Evolutionary conservation across 1,284 basidiomycete species (phyloP).

Genomic region (Rhodotorula sp.): DNA sequence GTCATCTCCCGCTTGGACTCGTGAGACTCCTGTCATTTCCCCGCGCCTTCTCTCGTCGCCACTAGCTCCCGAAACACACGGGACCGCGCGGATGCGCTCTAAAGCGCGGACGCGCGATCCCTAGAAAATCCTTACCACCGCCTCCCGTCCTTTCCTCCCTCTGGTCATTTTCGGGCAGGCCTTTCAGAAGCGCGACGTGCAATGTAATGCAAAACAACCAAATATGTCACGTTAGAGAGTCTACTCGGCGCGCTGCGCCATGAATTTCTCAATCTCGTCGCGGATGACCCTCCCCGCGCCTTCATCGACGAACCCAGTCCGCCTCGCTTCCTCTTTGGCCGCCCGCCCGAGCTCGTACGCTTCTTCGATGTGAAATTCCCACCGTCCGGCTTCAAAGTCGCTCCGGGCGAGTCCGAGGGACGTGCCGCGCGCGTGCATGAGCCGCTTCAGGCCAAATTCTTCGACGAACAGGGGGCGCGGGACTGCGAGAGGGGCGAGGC

Average conservation of each 20-base stretch:
- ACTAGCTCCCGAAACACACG: background rate
- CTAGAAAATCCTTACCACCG: too few species aligned
- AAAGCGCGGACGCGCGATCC: too few species aligned
- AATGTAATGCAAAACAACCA: too few species aligned
- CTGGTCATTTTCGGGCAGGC: too few species aligned
- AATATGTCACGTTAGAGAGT: too few species aligned
- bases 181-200: too few species aligned
- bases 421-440: constrained; percentile 53
- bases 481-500: too few species aligned
- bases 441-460: constrained; percentile 66
- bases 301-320: constrained; percentile 28
- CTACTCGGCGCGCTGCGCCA: constrained; percentile 7
- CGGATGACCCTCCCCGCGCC: constrained; percentile 27
- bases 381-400: constrained; percentile 38
- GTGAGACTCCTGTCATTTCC: too few species aligned
- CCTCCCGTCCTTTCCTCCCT: background rate
- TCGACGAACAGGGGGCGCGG: constrained; percentile 73
- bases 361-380: constrained; percentile 36
- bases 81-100: background rate
- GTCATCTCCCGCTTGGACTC: background rate
- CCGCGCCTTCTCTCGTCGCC: background rate
- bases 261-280: constrained; percentile 34
- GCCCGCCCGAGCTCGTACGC: constrained; percentile 28
- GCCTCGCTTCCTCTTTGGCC: constrained; percentile 25
- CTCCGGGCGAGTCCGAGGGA: constrained; percentile 29